Percentiles rank a stretch among this genome's conserved stretches.
Evolutionary conservation across 2,329 filamentous ascomycete species (phyloP).

Genomic region (Sarocladiaceae sp.): DNA sequence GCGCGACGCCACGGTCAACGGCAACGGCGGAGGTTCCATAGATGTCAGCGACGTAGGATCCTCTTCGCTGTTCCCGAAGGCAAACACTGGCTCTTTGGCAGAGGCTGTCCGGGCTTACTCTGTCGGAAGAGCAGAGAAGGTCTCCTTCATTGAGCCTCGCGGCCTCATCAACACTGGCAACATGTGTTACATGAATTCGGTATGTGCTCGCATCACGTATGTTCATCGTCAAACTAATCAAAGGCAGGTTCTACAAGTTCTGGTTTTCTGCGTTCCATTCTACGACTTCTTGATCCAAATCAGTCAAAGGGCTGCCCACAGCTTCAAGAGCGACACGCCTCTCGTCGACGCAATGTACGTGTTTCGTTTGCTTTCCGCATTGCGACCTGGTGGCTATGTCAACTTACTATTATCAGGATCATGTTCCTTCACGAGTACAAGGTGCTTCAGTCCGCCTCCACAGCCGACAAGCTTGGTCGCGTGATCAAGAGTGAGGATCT

Average conservation of each 20-base stretch:
- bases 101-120: constrained; percentile 72
- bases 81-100: constrained; percentile 55
- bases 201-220: constrained; percentile 41
- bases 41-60: constrained; percentile 17
- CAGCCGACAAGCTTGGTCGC: constrained; percentile 65
- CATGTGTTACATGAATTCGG: constrained; percentile 99
- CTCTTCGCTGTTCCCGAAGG: constrained; percentile 33
- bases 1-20: constrained; percentile 19
- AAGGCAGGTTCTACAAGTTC: constrained; percentile 79
- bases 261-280: constrained; percentile 90
- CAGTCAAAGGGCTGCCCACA: constrained; percentile 75
- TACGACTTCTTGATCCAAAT: constrained; percentile 89
- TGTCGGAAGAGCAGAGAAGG: constrained; percentile 56
- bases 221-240: constrained; percentile 25
- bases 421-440: constrained; percentile 94
- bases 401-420: constrained; percentile 51
- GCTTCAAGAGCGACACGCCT: constrained; percentile 92
- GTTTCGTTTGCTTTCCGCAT: neutral
- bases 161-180: constrained; percentile 96
- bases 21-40: constrained; percentile 20
- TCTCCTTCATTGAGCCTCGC: constrained; percentile 83
- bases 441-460: constrained; percentile 71
- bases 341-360: constrained; percentile 87
- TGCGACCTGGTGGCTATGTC: neutral
- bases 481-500: constrained; percentile 75